These are phyloP conservation scores for Sporothrix mexicana DNA, from an alignment of 2,329 filamentous ascomycete species.

Conservation along the genomic window DNA sequence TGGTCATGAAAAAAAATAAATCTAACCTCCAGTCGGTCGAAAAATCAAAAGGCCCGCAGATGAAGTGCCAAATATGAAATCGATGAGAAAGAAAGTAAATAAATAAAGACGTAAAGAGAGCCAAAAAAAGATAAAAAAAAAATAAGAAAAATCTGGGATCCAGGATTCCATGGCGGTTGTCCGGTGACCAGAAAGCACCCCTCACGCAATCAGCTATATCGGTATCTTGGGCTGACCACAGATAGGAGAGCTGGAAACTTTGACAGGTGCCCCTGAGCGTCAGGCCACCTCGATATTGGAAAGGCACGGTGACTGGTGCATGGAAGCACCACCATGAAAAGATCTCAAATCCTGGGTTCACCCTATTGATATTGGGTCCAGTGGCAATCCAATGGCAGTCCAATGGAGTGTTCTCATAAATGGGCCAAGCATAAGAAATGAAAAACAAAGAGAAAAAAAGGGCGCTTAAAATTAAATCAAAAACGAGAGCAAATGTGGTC, in stretches of 20 bases:
- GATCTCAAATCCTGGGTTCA: not conserved
- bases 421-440: not conserved
- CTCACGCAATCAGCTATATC: not conserved
- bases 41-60: not conserved
- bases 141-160: not conserved
- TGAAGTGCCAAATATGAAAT: not conserved
- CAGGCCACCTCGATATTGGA: not conserved
- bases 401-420: not conserved
- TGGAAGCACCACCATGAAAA: not conserved
- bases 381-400: not conserved
- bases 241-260: not conserved
- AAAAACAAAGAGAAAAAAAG: not conserved
- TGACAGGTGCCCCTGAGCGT: not conserved
- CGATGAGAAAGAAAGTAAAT: not conserved
- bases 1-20: slow-evolving; percentile 20
- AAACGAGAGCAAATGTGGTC: slow-evolving; percentile 15
- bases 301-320: not conserved
- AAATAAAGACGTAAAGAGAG: not conserved
- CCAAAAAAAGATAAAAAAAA: not conserved
- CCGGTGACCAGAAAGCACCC: not conserved
- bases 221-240: not conserved
- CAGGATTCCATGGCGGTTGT: not conserved
- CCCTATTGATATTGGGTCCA: slow-evolving; percentile 1
- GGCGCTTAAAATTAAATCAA: not conserved
- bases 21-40: slow-evolving; percentile 23